A percentile compares a stretch with the other conserved stretches of the same genome.
Evolutionary conservation across 2,329 filamentous ascomycete genomes (phyloP).

Genomic region (Ascochyta rabiei): DNA sequence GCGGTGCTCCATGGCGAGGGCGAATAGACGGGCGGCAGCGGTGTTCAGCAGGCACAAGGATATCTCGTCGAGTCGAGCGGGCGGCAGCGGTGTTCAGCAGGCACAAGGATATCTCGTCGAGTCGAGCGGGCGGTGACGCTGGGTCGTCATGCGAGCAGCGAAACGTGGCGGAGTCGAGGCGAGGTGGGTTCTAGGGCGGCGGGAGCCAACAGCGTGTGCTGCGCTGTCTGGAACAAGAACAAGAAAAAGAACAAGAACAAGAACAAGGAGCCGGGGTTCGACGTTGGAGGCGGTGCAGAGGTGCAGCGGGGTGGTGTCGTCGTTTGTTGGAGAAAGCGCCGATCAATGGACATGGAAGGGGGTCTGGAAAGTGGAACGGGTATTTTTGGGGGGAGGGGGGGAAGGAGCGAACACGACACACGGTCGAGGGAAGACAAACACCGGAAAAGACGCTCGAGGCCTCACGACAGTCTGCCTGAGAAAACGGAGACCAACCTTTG

Average conservation of each 20-base stretch:
- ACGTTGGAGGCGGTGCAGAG: constrained; percentile 15
- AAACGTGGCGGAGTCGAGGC: constrained; percentile 34
- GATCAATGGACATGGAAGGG: constrained; percentile 16
- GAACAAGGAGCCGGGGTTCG: constrained; percentile 8
- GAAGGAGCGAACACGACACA: constrained; percentile 41
- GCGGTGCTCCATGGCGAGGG: constrained; percentile 35
- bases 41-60: constrained; percentile 26
- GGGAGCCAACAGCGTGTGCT: constrained; percentile 7
- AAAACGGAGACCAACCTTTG: constrained; percentile 16
- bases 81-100: constrained; percentile 20
- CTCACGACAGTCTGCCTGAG: constrained; percentile 22
- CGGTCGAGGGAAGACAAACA: constrained; percentile 3
- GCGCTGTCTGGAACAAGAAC: constrained; percentile 11
- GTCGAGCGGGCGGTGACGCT: constrained; percentile 28
- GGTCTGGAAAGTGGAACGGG: not conserved
- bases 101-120: constrained; percentile 33
- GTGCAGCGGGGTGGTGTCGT: constrained; percentile 19
- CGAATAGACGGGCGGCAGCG: constrained; percentile 2
- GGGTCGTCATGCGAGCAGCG: constrained; percentile 42
- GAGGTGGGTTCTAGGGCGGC: constrained; percentile 18
- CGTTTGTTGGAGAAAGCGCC: constrained; percentile 10
- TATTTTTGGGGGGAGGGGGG: constrained; percentile 23
- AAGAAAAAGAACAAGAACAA: constrained; percentile 7
- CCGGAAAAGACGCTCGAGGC: constrained; percentile 9
- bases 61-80: constrained; percentile 33